A percentile compares a stretch with the other conserved stretches of the same genome.
Conservation (phyloP, 2,329 filamentous ascomycete genomes). For the Colletotrichum lentis region DNA sequence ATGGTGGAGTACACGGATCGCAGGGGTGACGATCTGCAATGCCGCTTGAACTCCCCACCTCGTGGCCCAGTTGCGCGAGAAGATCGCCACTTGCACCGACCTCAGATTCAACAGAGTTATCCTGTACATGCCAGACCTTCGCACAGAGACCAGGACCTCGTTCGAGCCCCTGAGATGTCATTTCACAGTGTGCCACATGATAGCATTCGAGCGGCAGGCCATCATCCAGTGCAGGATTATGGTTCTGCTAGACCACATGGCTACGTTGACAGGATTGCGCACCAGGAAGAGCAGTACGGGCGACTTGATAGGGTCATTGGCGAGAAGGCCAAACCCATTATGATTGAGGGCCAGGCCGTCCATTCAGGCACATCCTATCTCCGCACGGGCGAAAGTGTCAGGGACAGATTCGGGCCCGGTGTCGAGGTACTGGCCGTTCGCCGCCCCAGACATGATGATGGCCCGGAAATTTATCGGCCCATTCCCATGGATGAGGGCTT, state of each 20-base stretch:
- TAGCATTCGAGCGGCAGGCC: conserved; percentile 33
- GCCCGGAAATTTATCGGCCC: conserved; percentile 1
- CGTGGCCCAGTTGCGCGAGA: conserved; percentile 13
- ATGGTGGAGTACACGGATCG: conserved; percentile 31
- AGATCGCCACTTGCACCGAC: conserved; percentile 1
- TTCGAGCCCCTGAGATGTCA: conserved; percentile 1
- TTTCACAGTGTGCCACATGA: conserved; percentile 35
- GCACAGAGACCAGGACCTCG: background rate
- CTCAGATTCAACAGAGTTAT: conserved; percentile 13
- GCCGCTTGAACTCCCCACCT: conserved; percentile 14
- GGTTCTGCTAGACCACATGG: conserved; percentile 44
- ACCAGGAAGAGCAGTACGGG: background rate
- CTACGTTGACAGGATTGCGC: conserved; percentile 25
- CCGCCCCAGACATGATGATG: conserved; percentile 26
- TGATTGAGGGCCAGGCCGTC: conserved; percentile 52
- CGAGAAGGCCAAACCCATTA: conserved; percentile 45
- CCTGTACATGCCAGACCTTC: conserved; percentile 6
- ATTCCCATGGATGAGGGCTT: conserved; percentile 27
- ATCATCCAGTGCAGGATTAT: conserved; percentile 43
- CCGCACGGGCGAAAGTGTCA: conserved; percentile 49
- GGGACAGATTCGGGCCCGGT: conserved; percentile 34
- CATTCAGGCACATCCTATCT: conserved; percentile 14
- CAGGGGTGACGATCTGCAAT: conserved; percentile 13
- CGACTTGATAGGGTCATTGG: conserved; percentile 37
- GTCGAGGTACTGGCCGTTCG: conserved; percentile 35